Conservation (phyloP, 148 eudicot genomes). For the Vaccinium macrocarpon region DNA sequence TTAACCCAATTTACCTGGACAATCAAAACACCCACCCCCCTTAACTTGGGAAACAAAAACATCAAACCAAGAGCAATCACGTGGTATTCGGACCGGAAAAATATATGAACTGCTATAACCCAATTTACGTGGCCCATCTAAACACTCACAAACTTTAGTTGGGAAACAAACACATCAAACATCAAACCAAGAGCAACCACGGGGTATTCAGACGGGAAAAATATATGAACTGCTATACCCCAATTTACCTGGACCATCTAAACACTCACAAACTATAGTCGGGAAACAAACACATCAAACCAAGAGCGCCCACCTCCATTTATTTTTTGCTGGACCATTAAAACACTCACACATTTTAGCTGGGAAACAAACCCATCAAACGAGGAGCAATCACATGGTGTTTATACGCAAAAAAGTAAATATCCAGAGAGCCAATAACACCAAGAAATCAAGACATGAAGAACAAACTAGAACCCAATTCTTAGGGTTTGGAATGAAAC, state of each 20-base stretch:
- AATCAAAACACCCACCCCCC: neutral
- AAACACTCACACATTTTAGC: neutral
- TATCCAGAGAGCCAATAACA: conserved; percentile 4
- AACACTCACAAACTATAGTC: neutral
- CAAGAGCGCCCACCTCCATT: no score
- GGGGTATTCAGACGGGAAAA: neutral
- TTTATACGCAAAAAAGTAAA: neutral
- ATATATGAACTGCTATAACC: neutral
- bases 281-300: no score
- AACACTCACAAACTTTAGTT: neutral
- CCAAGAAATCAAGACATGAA: neutral
- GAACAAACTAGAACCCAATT: conserved; percentile 10
- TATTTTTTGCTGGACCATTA: neutral
- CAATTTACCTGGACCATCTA: neutral
- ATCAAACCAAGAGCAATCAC: neutral
- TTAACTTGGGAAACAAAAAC: neutral
- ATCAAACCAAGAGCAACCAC: neutral
- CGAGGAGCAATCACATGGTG: neutral
- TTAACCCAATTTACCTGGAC: neutral
- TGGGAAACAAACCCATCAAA: neutral
- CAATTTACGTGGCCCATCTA: neutral
- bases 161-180: neutral
- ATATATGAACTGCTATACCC: neutral
- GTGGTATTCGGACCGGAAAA: no score
- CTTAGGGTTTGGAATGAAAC: conserved; percentile 13